phyloP scores from a whole-genome alignment of 441 rosid genomes.

The Bruguiera hainesii region DNA sequence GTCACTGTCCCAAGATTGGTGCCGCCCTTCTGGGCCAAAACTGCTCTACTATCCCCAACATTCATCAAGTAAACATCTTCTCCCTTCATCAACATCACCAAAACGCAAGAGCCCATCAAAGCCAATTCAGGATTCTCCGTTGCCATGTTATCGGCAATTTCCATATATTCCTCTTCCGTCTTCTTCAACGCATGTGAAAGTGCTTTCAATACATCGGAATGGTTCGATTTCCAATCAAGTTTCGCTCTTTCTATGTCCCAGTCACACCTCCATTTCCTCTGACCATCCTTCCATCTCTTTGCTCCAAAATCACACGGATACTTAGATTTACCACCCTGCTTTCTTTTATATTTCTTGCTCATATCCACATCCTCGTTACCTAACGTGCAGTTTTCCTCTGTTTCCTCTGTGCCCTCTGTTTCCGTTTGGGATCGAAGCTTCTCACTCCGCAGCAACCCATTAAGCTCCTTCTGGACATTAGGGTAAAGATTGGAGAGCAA shows the following conservation, averaged over 20 bases:
- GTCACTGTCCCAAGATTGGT: slow-evolving; percentile 54
- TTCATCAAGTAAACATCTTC: slow-evolving; percentile 91
- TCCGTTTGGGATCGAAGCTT: slow-evolving; percentile 12
- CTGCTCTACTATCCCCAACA: slow-evolving; percentile 93
- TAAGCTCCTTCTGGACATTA: slow-evolving; percentile 36
- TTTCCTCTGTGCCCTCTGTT: slow-evolving; percentile 1
- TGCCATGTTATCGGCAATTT: slow-evolving; percentile 69
- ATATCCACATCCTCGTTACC: slow-evolving; percentile 6
- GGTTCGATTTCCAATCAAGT: slow-evolving; percentile 29
- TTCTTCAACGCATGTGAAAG: slow-evolving; percentile 63
- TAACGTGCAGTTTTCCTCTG: slow-evolving; percentile 15
- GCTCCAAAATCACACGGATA: neutral
- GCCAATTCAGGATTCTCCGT: slow-evolving; percentile 86
- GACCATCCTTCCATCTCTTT: slow-evolving; percentile 8
- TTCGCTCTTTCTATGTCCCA: slow-evolving; percentile 16
- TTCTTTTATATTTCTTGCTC: slow-evolving; percentile 9
- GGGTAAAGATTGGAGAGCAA: slow-evolving; percentile 38
- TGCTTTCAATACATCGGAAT: slow-evolving; percentile 63
- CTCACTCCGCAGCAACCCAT: slow-evolving; percentile 45
- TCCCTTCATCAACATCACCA: slow-evolving; percentile 88
- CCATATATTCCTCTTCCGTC: slow-evolving; percentile 75
- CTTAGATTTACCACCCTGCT: slow-evolving; percentile 17
- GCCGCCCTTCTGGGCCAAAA: slow-evolving; percentile 62
- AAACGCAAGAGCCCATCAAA: slow-evolving; percentile 91
- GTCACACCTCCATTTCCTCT: slow-evolving; percentile 25